These are phyloP conservation scores for Vickermania ingenoplastis DNA, from an alignment of 208 protist genomes.

Conservation along the genomic window DNA sequence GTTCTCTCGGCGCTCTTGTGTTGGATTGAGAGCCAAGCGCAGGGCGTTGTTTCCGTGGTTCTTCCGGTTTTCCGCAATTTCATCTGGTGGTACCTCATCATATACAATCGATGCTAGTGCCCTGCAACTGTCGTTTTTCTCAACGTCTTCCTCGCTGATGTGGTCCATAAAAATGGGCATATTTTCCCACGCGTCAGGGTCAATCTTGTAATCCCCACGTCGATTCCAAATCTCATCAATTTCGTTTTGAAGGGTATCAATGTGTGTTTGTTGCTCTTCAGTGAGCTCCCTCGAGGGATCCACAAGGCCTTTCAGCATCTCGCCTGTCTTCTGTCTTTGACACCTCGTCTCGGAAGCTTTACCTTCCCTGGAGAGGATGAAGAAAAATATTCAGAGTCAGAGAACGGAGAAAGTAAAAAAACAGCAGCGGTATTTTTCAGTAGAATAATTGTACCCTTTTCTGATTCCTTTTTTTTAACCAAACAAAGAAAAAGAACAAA, in stretches of 20 bases:
- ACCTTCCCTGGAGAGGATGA: too few relatives aligned
- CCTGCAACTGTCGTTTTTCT: constrained; percentile 60
- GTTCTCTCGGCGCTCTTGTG: constrained; percentile 68
- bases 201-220: constrained; percentile 74
- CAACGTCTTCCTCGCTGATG: constrained; percentile 75
- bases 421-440: too few relatives aligned
- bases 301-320: constrained; percentile 28
- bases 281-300: constrained; percentile 26
- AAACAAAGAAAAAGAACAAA: not conserved
- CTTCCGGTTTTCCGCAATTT: constrained; percentile 80
- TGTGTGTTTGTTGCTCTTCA: constrained; percentile 50
- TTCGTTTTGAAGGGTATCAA: constrained; percentile 62
- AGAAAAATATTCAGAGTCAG: too few relatives aligned
- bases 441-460: not conserved
- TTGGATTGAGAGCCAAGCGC: constrained; percentile 63
- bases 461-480: constrained; percentile 2
- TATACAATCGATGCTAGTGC: constrained; percentile 79
- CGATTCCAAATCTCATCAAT: constrained; percentile 86
- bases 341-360: too few relatives aligned
- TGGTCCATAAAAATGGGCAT: constrained; percentile 89
- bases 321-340: too few relatives aligned
- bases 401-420: too few relatives aligned
- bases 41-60: constrained; percentile 75
- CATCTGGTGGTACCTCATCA: constrained; percentile 73
- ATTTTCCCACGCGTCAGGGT: constrained; percentile 73